phyloP scores from a whole-genome alignment of 2,329 filamentous ascomycete species.

The Cytospora mali region DNA sequence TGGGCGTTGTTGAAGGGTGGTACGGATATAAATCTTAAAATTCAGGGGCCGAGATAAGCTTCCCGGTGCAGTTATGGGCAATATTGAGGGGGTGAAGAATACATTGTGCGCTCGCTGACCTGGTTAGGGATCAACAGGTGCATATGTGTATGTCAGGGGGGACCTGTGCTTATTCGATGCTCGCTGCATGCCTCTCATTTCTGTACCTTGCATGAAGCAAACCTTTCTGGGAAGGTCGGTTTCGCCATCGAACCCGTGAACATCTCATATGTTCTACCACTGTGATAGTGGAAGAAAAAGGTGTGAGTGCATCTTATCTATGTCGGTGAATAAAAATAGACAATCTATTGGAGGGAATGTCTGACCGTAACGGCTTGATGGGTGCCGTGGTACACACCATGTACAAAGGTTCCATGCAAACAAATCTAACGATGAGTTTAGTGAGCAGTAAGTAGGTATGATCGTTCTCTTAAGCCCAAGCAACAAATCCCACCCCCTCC shows the following conservation, averaged over 20 bases:
- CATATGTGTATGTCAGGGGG: not conserved
- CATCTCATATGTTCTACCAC: not conserved
- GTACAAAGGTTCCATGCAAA: too few species aligned
- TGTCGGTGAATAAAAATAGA: not conserved
- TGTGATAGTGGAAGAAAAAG: not conserved
- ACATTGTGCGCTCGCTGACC: not conserved
- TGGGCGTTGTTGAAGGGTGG: not conserved
- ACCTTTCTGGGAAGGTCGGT: constrained; percentile 18
- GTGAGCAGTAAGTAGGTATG: not conserved
- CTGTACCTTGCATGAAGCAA: constrained; percentile 12
- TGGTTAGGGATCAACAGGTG: not conserved
- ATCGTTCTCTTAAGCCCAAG: not conserved
- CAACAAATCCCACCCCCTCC: not conserved
- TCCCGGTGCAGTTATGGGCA: not conserved
- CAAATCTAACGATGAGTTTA: not conserved
- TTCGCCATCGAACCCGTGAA: not conserved
- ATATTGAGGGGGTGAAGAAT: not conserved
- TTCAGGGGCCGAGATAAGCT: not conserved
- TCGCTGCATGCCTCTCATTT: not conserved
- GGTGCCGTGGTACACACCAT: not conserved
- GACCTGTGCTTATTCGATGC: not conserved
- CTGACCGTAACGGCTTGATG: not conserved
- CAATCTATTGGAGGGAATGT: not conserved
- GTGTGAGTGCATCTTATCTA: not conserved
- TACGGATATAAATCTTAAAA: not conserved